Base-by-base conservation (phyloP, 163 green algal genomes). In the Coccomyxa subellipsoidea region DNA sequence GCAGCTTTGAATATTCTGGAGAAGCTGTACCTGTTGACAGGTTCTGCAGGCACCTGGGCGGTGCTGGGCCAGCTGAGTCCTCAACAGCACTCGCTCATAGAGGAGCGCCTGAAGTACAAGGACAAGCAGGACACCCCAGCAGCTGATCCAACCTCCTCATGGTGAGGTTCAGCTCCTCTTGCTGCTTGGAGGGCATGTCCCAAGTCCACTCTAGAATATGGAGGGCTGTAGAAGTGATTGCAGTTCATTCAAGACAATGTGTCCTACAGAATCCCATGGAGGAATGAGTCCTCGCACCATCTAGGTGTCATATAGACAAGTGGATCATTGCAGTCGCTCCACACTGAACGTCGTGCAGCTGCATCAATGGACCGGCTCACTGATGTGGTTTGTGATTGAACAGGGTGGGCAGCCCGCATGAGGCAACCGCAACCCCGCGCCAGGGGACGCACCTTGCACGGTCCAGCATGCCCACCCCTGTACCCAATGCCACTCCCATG, bases 71-170 rank as follows among this genome's bases (percentile, higher is more conserved):
- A 92, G 80, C 89, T 98, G 54, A 91, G 85, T 29, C 91, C 95
- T n/a, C 85, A 94, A 78, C 91, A 97, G 90, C 86, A 87, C 29
- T 90, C 88, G 39, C 89, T 98, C n/a, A 89, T 99, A 5, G 93
- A 97, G 80, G 96, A 99, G 83, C 95, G 96, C 29, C 91, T 99
- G 81, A 97, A 96, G 88, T 92, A 90, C 54, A 90, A 90, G 27
- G 93, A 91, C 66, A 94, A 91, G 84, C 80, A 94, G 76, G 83
- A 38, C 29, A 7, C 72, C 25, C 72, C n/a, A 34, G 27, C 7
- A 23, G 66, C 66, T 18, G 18, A 34, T 18, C 2, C 66, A 37
- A 35, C 66, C 47, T 59, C 47, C 47, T 59, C 47, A n/a, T n/a
- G n/a, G n/a, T n/a, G n/a, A n/a, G n/a, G n/a, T n/a, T n/a, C n/a